Percentiles rank a stretch among this genome's conserved stretches.
phyloP scores from a whole-genome alignment of 2,329 filamentous ascomycete species.

The Aureobasidium mangrovei region DNA sequence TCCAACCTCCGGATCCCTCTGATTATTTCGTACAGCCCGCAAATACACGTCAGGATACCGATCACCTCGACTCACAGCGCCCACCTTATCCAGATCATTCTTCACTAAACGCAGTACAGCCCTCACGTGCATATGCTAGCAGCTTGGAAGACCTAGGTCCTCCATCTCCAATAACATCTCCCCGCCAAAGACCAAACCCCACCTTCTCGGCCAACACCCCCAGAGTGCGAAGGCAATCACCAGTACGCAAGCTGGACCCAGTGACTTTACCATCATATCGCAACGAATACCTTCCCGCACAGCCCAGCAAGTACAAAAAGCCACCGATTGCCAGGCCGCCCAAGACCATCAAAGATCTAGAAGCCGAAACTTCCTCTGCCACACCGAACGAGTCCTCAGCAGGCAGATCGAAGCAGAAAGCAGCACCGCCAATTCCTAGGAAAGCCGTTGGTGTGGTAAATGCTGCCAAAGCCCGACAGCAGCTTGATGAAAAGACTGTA shows the following conservation, averaged over 20 bases:
- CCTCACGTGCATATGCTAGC: slow-evolving; percentile 3
- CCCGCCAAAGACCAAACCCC: background rate
- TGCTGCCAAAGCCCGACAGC: slow-evolving; percentile 25
- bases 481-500: slow-evolving; percentile 22
- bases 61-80: background rate
- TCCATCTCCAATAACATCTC: slow-evolving; percentile 9
- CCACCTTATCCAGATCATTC: slow-evolving; percentile 27
- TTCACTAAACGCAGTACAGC: slow-evolving; percentile 17
- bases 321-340: slow-evolving; percentile 20
- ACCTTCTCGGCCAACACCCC: slow-evolving; percentile 9
- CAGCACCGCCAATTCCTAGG: slow-evolving; percentile 25
- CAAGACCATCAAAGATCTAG: slow-evolving; percentile 15
- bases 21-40: slow-evolving; percentile 16
- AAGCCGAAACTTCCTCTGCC: slow-evolving; percentile 9
- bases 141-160: slow-evolving; percentile 12
- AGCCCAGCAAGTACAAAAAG: slow-evolving; percentile 25
- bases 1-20: slow-evolving; percentile 26
- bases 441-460: slow-evolving; percentile 30
- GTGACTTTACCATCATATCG: slow-evolving; percentile 34
- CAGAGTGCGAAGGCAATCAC: slow-evolving; percentile 13
- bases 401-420: background rate
- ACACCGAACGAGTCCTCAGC: background rate
- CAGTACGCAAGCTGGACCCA: slow-evolving; percentile 10
- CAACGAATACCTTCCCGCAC: slow-evolving; percentile 40
- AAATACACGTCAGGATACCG: too few species aligned